A percentile compares a stretch with the other conserved stretches of the same genome.
phyloP scores from a whole-genome alignment of 2,329 filamentous ascomycete genomes.

The Stachybotrys chartarum region DNA sequence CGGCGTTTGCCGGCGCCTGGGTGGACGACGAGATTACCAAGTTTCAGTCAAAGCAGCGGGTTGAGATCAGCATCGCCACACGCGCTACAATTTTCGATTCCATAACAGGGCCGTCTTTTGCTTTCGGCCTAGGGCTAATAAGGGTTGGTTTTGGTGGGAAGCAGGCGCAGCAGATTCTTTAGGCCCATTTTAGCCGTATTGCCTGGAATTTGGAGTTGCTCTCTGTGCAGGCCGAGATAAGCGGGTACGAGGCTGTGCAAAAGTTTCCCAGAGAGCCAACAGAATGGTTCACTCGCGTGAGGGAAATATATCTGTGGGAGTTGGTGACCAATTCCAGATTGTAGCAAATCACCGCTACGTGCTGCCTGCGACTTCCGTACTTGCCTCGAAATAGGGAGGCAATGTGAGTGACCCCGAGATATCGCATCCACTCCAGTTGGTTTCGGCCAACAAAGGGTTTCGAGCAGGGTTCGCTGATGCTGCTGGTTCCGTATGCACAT shows the following conservation, averaged over 20 bases:
- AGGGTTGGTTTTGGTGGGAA: slow-evolving; percentile 10
- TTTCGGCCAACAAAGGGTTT: too few relatives aligned
- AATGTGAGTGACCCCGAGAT: too few relatives aligned
- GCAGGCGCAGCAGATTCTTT: slow-evolving; percentile 4
- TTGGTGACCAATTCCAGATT: not conserved
- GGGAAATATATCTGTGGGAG: not conserved
- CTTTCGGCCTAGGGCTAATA: slow-evolving; percentile 9
- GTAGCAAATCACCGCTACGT: too few relatives aligned
- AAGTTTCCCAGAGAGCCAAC: slow-evolving; percentile 22
- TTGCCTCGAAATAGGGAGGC: too few relatives aligned
- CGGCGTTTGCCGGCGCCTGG: slow-evolving; percentile 10
- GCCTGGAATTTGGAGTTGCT: slow-evolving; percentile 6
- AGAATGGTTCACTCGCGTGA: slow-evolving; percentile 17
- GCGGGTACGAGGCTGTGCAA: slow-evolving; percentile 18
- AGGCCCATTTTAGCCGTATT: slow-evolving; percentile 3
- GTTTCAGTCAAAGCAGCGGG: slow-evolving; percentile 30
- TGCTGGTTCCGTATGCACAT: too few relatives aligned
- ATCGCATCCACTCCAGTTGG: too few relatives aligned
- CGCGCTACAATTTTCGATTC: slow-evolving; percentile 6
- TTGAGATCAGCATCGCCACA: slow-evolving; percentile 9
- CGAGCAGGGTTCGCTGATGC: too few relatives aligned
- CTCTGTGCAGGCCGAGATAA: slow-evolving; percentile 3
- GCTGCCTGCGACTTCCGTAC: too few relatives aligned
- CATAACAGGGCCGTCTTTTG: slow-evolving; percentile 6
- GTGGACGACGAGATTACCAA: slow-evolving; percentile 12